Base-by-base conservation (phyloP, 441 rosid genomes). In the Isatis lusitanica region DNA sequence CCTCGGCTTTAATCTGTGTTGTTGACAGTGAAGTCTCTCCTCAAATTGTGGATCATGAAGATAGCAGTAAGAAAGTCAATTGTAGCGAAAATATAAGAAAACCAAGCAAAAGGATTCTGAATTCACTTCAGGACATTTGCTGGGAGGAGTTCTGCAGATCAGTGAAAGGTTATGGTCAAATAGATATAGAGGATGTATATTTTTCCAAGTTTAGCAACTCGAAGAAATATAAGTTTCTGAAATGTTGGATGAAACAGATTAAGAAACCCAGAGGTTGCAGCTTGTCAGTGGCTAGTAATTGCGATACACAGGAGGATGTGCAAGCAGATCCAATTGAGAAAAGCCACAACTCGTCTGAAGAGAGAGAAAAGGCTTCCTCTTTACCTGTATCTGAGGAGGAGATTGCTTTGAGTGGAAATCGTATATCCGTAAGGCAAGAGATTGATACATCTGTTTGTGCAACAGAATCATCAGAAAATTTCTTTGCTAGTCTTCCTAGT, bases 211-310 rank as follows among this genome's bases (percentile, higher is more conserved):
- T 66, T 68, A 76, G 70, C 65, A 82, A 78, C 58, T 92, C 88
- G 0, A 95, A 92, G 89, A 91, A 86, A 67, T 74, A 80, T 72
- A 89, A 85, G 76, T 95, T 95, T 85, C 74, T 95, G 51, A 95
- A 86, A 85, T 95, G 97, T 80, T 95, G 98, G 98, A 83, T 88
- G 85, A 91, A 88, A 73, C 97, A 92, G 87, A 78, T 83, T 35
- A 81, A 77, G 73, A 86, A 85, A 75, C 73, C 84, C 67, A 69
- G 67, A 66, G 67, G 67, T 52, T 72, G 70, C 68, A 79, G 83
- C 71, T 69, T 79, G 61, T 59, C 63, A 43, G 44, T 62, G 21
- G 74, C 65, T 38, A 80, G 75, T 46, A 66, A 56, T 65, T 73
- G 81, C 63, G 38, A 59, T 79, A 79, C 66, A 43, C 66, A 40